phyloP scores from a whole-genome alignment of 2,329 filamentous ascomycete genomes.

The Didymella glomerata region DNA sequence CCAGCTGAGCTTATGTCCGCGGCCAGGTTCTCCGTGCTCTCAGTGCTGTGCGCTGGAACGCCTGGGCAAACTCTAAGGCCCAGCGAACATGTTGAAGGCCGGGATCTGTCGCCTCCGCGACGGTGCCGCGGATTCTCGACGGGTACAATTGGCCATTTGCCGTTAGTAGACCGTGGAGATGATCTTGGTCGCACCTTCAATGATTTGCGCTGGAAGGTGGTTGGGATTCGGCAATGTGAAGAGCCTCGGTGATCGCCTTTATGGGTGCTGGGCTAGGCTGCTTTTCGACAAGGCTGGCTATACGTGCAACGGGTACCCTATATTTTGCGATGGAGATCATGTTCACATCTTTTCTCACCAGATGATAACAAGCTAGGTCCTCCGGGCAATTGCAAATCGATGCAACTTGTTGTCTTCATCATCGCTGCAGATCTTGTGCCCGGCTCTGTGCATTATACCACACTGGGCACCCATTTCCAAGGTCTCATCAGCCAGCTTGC shows the following conservation, averaged over 20 bases:
- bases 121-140: not conserved
- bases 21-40: not conserved
- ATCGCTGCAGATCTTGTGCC: not conserved
- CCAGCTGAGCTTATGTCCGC: not conserved
- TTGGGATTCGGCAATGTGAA: conserved; percentile 2
- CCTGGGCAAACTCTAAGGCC: not conserved
- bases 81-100: not conserved
- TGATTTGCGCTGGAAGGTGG: not conserved
- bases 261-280: conserved; percentile 7
- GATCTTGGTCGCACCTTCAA: not conserved
- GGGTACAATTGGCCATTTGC: not conserved
- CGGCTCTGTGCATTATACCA: not conserved
- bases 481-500: not conserved
- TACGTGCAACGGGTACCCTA: conserved; percentile 2
- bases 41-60: not conserved
- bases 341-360: not conserved
- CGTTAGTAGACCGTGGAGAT: not conserved
- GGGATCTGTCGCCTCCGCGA: not conserved
- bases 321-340: not conserved
- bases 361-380: not conserved
- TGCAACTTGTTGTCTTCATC: no score
- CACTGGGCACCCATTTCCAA: not conserved
- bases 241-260: conserved; percentile 4
- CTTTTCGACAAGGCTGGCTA: not conserved
- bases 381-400: not conserved